A percentile compares a stretch with the other conserved stretches of the same genome.
phyloP scores from a whole-genome alignment of 2,329 filamentous ascomycete genomes.

The Clonostachys sp. region DNA sequence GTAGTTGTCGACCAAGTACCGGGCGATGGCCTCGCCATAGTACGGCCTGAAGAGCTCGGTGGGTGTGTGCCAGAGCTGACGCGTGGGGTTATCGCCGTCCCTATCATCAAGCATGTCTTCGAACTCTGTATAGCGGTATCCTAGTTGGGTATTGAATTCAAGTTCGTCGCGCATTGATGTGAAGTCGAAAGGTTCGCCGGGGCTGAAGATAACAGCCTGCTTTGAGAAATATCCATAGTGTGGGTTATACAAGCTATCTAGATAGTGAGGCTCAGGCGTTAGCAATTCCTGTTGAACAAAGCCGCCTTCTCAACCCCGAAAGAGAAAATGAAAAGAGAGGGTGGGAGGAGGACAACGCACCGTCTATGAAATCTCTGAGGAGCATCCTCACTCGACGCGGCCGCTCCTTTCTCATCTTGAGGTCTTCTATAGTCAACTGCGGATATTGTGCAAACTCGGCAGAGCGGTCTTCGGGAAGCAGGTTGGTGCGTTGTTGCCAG shows the following conservation, averaged over 20 bases:
- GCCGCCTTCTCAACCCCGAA: constrained; percentile 4
- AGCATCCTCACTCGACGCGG: constrained; percentile 93
- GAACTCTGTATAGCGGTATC: constrained; percentile 80
- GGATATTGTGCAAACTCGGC: constrained; percentile 81
- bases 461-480: constrained; percentile 71
- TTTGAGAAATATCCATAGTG: constrained; percentile 96
- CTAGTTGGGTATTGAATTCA: constrained; percentile 74
- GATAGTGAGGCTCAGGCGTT: neutral
- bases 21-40: constrained; percentile 95
- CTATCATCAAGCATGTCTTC: constrained; percentile 80
- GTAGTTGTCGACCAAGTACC: constrained; percentile 94
- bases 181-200: constrained; percentile 90
- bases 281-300: no score
- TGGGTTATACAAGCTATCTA: constrained; percentile 94
- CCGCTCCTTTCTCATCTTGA: constrained; percentile 68
- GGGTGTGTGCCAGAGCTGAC: constrained; percentile 97
- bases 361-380: constrained; percentile 95
- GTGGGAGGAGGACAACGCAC: constrained; percentile 35
- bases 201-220: constrained; percentile 92
- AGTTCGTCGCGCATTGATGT: constrained; percentile 74
- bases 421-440: constrained; percentile 75
- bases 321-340: neutral
- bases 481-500: constrained; percentile 81
- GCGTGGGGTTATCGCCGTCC: constrained; percentile 60
- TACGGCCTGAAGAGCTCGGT: constrained; percentile 95